A percentile compares a stretch with the other conserved stretches of the same genome.
Conservation (phyloP, 148 eudicot species). For the Fagopyrum tataricum region DNA sequence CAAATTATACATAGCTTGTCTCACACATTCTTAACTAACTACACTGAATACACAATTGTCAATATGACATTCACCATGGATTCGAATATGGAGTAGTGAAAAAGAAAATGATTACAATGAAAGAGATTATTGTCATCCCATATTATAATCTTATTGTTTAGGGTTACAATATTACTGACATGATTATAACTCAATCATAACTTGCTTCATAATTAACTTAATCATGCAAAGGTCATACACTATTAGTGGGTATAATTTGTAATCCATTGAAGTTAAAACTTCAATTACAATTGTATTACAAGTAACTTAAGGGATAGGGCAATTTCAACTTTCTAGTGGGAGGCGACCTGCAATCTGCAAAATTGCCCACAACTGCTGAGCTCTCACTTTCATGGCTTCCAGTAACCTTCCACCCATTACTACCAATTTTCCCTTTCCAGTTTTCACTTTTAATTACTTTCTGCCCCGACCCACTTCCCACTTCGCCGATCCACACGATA, state of each 20-base stretch:
- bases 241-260: not conserved
- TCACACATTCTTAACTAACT: too few species aligned
- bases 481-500: conserved; percentile 1
- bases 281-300: not conserved
- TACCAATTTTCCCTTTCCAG: not conserved
- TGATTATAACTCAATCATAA: not conserved
- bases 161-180: not conserved
- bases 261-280: not conserved
- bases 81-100: too few species aligned
- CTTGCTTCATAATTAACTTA: not conserved
- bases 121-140: not conserved
- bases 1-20: too few species aligned
- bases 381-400: conserved; percentile 14
- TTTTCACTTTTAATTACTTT: not conserved
- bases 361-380: conserved; percentile 7
- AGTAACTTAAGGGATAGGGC: not conserved
- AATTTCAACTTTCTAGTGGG: not conserved
- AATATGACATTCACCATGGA: too few species aligned
- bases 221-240: not conserved
- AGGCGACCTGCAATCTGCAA: conserved; percentile 13
- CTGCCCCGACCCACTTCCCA: not conserved
- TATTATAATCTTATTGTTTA: not conserved
- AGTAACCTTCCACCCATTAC: conserved; percentile 6
- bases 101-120: too few species aligned
- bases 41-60: too few species aligned